These are phyloP conservation scores for Talaromyces stipitatus DNA, from an alignment of 495 filamentous ascomycete genomes.

Conservation along the genomic window DNA sequence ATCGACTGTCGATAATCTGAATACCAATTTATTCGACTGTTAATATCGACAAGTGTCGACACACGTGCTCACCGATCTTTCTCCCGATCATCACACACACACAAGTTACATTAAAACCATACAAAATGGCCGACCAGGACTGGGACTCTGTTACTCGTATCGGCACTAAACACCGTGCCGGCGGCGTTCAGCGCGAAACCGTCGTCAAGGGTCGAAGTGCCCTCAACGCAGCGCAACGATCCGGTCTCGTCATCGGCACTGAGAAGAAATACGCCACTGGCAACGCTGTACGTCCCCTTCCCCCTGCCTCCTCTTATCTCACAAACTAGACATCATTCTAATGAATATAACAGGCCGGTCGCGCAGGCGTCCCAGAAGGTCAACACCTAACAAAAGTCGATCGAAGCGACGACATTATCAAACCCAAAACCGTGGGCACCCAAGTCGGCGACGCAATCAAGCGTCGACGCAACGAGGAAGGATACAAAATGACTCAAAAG, in stretches of 20 bases:
- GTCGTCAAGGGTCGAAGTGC: constrained; percentile 81
- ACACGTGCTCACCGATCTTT: not conserved
- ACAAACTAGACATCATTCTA: not conserved
- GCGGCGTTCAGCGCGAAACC: constrained; percentile 62
- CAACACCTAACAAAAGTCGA: constrained; percentile 98
- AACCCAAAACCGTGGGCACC: constrained; percentile 80
- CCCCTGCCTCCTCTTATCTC: not conserved
- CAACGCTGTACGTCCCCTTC: constrained; percentile 68
- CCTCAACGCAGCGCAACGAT: constrained; percentile 81
- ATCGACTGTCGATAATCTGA: too few species aligned
- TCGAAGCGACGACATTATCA: constrained; percentile 94
- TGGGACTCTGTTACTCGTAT: constrained; percentile 94
- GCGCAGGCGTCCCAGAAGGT: constrained; percentile 62
- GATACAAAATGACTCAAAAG: constrained; percentile 89
- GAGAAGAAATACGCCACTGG: constrained; percentile 85
- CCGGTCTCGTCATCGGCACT: constrained; percentile 66
- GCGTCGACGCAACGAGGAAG: constrained; percentile 61
- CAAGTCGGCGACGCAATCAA: constrained; percentile 78
- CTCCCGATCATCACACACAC: not conserved
- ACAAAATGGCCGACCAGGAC: constrained; percentile 37
- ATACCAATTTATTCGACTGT: not conserved
- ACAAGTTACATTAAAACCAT: not conserved
- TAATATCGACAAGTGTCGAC: too few species aligned
- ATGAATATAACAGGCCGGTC: constrained; percentile 37
- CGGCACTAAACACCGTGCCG: constrained; percentile 67